phyloP scores from a whole-genome alignment of 1,284 basidiomycete genomes.

The Heterobasidion occidentale region DNA sequence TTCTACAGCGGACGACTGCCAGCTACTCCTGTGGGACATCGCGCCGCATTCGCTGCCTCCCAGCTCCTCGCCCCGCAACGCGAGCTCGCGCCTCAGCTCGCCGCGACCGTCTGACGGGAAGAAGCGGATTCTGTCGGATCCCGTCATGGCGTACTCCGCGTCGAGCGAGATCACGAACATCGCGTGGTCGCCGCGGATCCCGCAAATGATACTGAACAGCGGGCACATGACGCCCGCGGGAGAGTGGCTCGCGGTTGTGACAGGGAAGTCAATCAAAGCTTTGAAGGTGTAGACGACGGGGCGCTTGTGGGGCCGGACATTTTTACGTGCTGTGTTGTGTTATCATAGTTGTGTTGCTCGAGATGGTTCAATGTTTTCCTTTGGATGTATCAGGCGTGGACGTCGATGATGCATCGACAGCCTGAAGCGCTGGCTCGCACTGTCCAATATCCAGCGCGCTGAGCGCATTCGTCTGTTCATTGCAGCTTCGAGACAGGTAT shows the following conservation, averaged over 20 bases:
- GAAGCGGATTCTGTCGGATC: conserved; percentile 66
- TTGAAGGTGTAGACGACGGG: conserved; percentile 55
- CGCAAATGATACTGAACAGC: conserved; percentile 63
- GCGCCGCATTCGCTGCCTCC: conserved; percentile 47
- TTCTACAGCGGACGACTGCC: conserved; percentile 78
- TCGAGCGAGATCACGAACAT: conserved; percentile 78
- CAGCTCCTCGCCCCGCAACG: conserved; percentile 51
- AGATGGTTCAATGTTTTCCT: neutral
- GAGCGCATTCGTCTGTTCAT: no score
- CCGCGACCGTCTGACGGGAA: conserved; percentile 65
- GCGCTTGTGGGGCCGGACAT: neutral
- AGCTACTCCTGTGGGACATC: conserved; percentile 87
- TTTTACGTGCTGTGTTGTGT: neutral
- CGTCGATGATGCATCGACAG: neutral
- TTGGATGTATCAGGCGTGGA: neutral
- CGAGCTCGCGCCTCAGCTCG: conserved; percentile 62
- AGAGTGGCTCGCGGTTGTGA: conserved; percentile 88
- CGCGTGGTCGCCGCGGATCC: conserved; percentile 79
- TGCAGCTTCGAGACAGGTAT: no score
- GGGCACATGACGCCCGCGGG: conserved; percentile 68
- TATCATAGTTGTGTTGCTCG: conserved; percentile 1
- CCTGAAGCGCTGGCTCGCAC: neutral
- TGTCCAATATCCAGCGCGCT: no score
- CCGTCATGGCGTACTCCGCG: conserved; percentile 78
- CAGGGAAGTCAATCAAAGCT: conserved; percentile 77